A percentile compares a stretch with the other conserved stretches of the same genome.
phyloP scores from a whole-genome alignment of 768 basidiomycete genomes.

The Terana coerulea region DNA sequence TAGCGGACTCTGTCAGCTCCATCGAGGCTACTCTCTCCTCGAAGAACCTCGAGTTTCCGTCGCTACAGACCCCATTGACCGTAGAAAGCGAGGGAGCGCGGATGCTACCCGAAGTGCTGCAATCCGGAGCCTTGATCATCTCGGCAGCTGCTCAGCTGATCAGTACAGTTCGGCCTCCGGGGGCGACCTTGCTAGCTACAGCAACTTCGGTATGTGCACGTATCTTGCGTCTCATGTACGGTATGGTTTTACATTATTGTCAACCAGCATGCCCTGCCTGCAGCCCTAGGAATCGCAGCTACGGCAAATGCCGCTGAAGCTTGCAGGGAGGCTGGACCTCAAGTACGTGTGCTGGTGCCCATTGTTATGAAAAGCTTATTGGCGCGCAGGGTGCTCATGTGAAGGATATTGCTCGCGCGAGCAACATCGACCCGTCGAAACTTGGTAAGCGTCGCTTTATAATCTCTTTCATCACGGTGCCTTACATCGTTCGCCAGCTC shows the following conservation, averaged over 20 bases:
- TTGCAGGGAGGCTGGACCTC: background rate
- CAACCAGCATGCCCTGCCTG: background rate
- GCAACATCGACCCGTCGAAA: conserved; percentile 20
- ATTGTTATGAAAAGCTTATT: background rate
- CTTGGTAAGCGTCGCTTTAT: conserved; percentile 17
- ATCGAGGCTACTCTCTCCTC: background rate
- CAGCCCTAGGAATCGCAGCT: background rate
- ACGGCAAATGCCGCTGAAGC: background rate
- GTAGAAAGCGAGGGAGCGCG: background rate
- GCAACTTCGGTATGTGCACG: too few species aligned
- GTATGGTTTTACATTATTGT: too few species aligned
- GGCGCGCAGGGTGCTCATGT: conserved; percentile 30
- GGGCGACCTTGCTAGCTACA: conserved; percentile 15
- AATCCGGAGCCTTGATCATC: conserved; percentile 6
- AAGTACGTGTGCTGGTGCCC: background rate
- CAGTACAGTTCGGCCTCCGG: conserved; percentile 26
- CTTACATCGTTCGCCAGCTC: conserved; percentile 17
- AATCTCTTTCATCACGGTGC: background rate
- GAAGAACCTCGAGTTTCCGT: background rate
- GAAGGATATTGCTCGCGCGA: conserved; percentile 24
- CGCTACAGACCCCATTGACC: background rate
- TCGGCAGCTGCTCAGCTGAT: conserved; percentile 34
- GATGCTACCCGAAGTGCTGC: conserved; percentile 3
- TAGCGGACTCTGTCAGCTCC: background rate
- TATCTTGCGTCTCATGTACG: too few species aligned